phyloP scores from a whole-genome alignment of 768 basidiomycete genomes.

The Pleurotus tuoliensis region DNA sequence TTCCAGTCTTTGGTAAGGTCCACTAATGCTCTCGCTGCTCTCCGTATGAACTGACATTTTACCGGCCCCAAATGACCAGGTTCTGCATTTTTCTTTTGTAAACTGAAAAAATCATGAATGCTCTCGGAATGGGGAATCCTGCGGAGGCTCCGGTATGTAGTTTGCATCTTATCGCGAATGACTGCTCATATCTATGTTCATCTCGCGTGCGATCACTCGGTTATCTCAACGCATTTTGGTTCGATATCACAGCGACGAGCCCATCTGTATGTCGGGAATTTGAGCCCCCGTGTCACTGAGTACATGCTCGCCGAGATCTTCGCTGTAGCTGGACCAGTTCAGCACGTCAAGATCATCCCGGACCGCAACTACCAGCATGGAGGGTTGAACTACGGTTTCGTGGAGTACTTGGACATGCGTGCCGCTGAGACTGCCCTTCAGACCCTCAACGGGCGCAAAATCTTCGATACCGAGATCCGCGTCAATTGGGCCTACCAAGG shows the following conservation, averaged over 20 bases:
- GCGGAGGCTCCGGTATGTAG: constrained; percentile 76
- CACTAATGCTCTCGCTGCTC: constrained; percentile 18
- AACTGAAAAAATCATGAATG: constrained; percentile 65
- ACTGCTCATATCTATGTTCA: constrained; percentile 27
- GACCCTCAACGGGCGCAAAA: constrained; percentile 98
- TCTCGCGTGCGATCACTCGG: constrained; percentile 16
- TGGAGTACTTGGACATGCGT: constrained; percentile 98
- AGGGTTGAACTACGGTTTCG: constrained; percentile 98
- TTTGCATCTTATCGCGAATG: constrained; percentile 17
- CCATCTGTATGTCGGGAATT: constrained; percentile 98
- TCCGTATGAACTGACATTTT: constrained; percentile 6
- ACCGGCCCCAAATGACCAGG: constrained; percentile 16
- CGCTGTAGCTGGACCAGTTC: constrained; percentile 94
- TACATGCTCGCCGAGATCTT: constrained; percentile 99
- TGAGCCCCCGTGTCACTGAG: constrained; percentile 96
- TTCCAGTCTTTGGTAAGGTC: constrained; percentile 52
- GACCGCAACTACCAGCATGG: constrained; percentile 99
- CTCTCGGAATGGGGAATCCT: constrained; percentile 63
- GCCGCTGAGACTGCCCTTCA: constrained; percentile 98
- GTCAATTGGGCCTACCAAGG: constrained; percentile 99
- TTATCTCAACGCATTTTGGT: constrained; percentile 21
- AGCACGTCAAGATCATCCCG: constrained; percentile 99
- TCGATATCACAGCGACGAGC: constrained; percentile 65
- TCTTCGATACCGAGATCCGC: constrained; percentile 98
- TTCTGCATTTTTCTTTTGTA: constrained; percentile 47